phyloP scores from a whole-genome alignment of 768 basidiomycete species.

The Hericium rajendrae region DNA sequence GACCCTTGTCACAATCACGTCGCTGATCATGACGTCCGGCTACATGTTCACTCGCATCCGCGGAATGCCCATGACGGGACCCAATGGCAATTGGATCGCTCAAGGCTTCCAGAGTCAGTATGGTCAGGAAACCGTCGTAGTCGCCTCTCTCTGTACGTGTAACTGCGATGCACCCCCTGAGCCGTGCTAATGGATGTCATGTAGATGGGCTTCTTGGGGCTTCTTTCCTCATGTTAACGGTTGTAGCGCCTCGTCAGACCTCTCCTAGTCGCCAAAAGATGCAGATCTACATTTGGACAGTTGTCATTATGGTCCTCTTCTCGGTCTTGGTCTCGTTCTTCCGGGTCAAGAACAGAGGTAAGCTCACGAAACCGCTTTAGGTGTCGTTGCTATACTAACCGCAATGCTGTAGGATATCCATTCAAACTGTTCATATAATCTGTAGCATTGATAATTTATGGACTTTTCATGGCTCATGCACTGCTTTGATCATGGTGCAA shows the following conservation, averaged over 20 bases:
- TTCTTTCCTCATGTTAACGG: constrained; percentile 69
- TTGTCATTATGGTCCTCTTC: constrained; percentile 74
- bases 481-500: background rate
- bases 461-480: constrained; percentile 9
- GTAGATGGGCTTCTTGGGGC: constrained; percentile 77
- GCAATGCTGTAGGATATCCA: constrained; percentile 50
- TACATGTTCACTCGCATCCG: constrained; percentile 97
- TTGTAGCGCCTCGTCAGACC: constrained; percentile 70
- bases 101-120: constrained; percentile 83
- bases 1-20: constrained; percentile 44
- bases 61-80: constrained; percentile 56
- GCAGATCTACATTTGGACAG: constrained; percentile 86
- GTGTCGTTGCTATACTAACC: background rate
- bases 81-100: constrained; percentile 72
- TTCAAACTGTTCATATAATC: constrained; percentile 64
- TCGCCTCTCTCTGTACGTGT: constrained; percentile 75
- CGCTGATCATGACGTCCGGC: constrained; percentile 82
- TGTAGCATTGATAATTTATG: constrained; percentile 10
- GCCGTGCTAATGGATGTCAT: background rate
- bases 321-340: constrained; percentile 82
- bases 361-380: constrained; percentile 11
- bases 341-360: constrained; percentile 84
- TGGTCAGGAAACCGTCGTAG: constrained; percentile 87
- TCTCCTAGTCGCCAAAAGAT: constrained; percentile 69
- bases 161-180: background rate